A percentile compares a stretch with the other conserved stretches of the same genome.
Evolutionary conservation across 169 alveolate genomes (phyloP).

Genomic region (Perkinsus chesapeaki): DNA sequence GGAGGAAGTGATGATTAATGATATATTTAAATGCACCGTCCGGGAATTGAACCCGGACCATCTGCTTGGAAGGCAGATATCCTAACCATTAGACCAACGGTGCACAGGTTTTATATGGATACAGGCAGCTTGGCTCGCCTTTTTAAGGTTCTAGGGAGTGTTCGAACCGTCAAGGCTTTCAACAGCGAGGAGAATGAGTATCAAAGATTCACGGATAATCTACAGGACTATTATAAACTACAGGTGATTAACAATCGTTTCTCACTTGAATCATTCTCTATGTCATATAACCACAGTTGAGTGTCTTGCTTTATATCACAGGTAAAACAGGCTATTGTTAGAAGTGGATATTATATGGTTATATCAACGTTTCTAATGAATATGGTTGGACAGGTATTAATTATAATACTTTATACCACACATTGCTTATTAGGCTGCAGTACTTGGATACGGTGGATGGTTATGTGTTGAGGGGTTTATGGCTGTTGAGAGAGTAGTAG

Average conservation of each 20-base stretch:
- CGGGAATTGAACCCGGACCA: background rate
- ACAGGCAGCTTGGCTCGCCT: too few species aligned
- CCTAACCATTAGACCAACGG: background rate
- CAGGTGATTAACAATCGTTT: too few species aligned
- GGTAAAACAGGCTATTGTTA: background rate
- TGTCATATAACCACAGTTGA: too few species aligned
- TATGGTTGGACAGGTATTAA: background rate
- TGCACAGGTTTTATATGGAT: background rate
- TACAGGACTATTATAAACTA: background rate
- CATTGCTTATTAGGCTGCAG: background rate
- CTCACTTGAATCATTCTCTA: too few species aligned
- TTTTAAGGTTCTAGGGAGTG: background rate
- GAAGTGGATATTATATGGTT: background rate
- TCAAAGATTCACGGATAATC: background rate
- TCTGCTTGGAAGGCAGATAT: background rate
- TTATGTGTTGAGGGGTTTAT: background rate
- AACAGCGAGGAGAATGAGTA: background rate
- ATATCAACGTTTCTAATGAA: background rate
- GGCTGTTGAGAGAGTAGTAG: background rate
- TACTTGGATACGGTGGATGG: background rate
- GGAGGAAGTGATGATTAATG: background rate
- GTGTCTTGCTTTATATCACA: too few species aligned
- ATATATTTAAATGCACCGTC: background rate
- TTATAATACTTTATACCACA: background rate
- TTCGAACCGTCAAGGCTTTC: background rate